Evolutionary conservation across 805 yeast genomes (phyloP).

Genomic region (Hyphopichia homilentoma): DNA sequence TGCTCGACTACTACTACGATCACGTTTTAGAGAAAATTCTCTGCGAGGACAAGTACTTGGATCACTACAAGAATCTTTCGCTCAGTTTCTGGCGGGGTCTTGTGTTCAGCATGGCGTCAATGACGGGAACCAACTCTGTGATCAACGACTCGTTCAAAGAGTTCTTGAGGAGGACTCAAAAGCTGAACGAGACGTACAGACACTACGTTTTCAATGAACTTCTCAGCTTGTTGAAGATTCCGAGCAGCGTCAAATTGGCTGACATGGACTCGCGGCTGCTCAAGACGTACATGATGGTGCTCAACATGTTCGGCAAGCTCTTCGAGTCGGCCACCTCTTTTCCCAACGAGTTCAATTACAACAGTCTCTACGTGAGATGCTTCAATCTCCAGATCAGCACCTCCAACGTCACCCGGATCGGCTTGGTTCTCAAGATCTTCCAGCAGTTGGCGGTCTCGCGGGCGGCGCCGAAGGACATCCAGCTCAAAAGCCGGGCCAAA

Average conservation of each 20-base stretch:
- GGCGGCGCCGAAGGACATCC: slow-evolving; percentile 4
- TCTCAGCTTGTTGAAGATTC: slow-evolving; percentile 14
- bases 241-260: slow-evolving; percentile 8
- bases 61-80: slow-evolving; percentile 10
- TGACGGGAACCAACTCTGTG: slow-evolving; percentile 44
- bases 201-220: slow-evolving; percentile 10
- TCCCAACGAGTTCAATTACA: slow-evolving; percentile 24
- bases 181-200: slow-evolving; percentile 8
- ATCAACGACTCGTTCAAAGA: slow-evolving; percentile 40
- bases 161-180: slow-evolving; percentile 24
- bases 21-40: slow-evolving; percentile 9
- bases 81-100: slow-evolving; percentile 55
- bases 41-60: slow-evolving; percentile 3
- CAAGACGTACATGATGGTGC: slow-evolving; percentile 19
- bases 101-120: slow-evolving; percentile 53
- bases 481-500: slow-evolving; percentile 9
- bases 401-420: slow-evolving; percentile 32
- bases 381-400: slow-evolving; percentile 58
- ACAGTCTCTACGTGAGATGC: slow-evolving; percentile 42
- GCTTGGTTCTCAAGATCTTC: slow-evolving; percentile 41
- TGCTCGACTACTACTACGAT: slow-evolving; percentile 16
- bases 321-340: slow-evolving; percentile 34
- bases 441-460: slow-evolving; percentile 27
- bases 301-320: slow-evolving; percentile 31
- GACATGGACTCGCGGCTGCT: slow-evolving; percentile 11